phyloP scores from a whole-genome alignment of 306 rosid genomes.

The Cicer judaicum region DNA sequence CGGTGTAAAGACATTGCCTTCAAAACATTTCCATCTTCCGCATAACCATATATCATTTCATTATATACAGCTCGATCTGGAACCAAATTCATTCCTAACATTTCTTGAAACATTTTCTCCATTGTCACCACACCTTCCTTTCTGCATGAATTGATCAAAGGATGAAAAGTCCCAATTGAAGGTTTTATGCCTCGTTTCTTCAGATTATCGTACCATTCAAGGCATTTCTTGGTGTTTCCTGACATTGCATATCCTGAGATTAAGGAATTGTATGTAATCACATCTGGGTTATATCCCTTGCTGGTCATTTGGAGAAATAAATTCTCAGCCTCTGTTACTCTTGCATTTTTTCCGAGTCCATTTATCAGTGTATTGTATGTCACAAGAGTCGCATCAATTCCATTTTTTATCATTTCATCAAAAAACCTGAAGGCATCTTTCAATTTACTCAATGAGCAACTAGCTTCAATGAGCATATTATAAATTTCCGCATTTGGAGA shows the following conservation, averaged over 20 bases:
- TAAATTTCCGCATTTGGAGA: slow-evolving; percentile 69
- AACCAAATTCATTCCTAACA: slow-evolving; percentile 58
- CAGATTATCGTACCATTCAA: slow-evolving; percentile 66
- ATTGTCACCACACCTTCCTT: slow-evolving; percentile 51
- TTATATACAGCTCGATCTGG: slow-evolving; percentile 68
- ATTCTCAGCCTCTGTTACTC: slow-evolving; percentile 65
- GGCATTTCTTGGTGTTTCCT: slow-evolving; percentile 60
- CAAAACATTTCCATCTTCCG: slow-evolving; percentile 59
- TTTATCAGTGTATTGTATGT: slow-evolving; percentile 69
- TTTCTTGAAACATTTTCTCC: slow-evolving; percentile 61
- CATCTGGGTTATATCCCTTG: slow-evolving; percentile 63
- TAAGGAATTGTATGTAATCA: slow-evolving; percentile 77
- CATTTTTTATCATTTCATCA: slow-evolving; percentile 61
- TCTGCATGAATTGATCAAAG: slow-evolving; percentile 63
- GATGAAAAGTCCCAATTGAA: slow-evolving; percentile 65
- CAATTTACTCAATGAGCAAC: slow-evolving; percentile 58
- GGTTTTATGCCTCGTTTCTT: slow-evolving; percentile 67
- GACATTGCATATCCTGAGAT: slow-evolving; percentile 68
- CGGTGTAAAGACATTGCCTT: slow-evolving; percentile 59
- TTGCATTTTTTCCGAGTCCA: slow-evolving; percentile 72
- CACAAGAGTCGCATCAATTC: slow-evolving; percentile 63
- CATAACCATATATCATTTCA: slow-evolving; percentile 16
- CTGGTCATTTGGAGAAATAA: slow-evolving; percentile 50
- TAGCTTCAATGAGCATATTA: slow-evolving; percentile 71
- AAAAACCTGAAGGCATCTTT: slow-evolving; percentile 60